Conservation (phyloP, 2,329 filamentous ascomycete species). For the Westerdykella aurantiaca region DNA sequence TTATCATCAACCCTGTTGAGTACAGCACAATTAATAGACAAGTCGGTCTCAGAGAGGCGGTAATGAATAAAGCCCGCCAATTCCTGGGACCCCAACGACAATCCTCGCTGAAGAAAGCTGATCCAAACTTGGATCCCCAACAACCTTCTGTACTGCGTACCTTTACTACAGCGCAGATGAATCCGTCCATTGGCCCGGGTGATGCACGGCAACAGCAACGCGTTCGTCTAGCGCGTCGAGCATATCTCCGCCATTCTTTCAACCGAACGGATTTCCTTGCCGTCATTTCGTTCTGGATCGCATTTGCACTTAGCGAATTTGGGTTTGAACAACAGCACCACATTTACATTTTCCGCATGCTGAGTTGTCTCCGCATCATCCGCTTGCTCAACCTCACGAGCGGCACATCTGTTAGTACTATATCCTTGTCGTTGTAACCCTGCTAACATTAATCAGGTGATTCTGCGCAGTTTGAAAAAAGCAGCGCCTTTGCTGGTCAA, state of each 20-base stretch:
- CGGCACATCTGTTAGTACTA: conserved; percentile 72
- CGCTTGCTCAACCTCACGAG: conserved; percentile 87
- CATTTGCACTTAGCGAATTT: conserved; percentile 66
- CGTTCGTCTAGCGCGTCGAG: conserved; percentile 77
- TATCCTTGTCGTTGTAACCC: not conserved
- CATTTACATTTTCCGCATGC: conserved; percentile 89
- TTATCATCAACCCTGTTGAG: conserved; percentile 82
- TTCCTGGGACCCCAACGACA: conserved; percentile 71
- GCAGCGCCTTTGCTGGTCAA: conserved; percentile 86
- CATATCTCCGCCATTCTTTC: conserved; percentile 91
- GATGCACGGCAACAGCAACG: conserved; percentile 73
- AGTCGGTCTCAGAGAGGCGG: conserved; percentile 65
- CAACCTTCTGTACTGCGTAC: conserved; percentile 67
- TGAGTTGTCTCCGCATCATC: conserved; percentile 89
- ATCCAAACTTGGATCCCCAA: conserved; percentile 34
- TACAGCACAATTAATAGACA: conserved; percentile 86
- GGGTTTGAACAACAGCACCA: conserved; percentile 65
- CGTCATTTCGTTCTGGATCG: conserved; percentile 91
- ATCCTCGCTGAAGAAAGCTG: conserved; percentile 55
- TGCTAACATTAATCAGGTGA: conserved; percentile 56
- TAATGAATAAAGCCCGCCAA: conserved; percentile 68
- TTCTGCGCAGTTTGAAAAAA: conserved; percentile 90
- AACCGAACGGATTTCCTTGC: conserved; percentile 93
- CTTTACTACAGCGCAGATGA: conserved; percentile 65
- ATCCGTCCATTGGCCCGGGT: conserved; percentile 48